Base-by-base conservation (phyloP, 306 rosid genomes). In the apple (Malus domestica) region DNA sequence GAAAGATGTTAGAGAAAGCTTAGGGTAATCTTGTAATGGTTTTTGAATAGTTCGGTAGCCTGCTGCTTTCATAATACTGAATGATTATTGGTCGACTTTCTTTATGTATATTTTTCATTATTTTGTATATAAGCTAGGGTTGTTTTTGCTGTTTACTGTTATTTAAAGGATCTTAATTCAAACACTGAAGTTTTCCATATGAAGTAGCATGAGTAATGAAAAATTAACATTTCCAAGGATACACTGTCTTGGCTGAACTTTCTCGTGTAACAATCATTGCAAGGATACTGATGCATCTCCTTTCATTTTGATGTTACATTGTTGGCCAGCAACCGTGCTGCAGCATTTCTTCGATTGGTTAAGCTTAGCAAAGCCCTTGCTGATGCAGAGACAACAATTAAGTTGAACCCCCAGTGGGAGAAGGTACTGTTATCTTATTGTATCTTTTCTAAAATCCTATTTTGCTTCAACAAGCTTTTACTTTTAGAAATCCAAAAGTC, bases 351-450 rank as follows among this genome's bases (percentile, higher is more conserved):
- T 46, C 98, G 93, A 27, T 86, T 96, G 84, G 99, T 87, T 67
- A 96, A 92, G 89, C 96, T 96, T 65, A 90, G 71, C 77, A 96
- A 90, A 88, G 99, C 99, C 38, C 98, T 96, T 67, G 97, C 85
- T 67, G 99, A 96, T 80, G 97, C 99, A 51, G 99, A 96, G 82
- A 92, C 85, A 82, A 91, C 99, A 33, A 88, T 96, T 75, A 80
- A 78, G 68, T 85, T 96, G 82, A 93, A 88, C 77, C 99, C 98
- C 33, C 85, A 90, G 84, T 96, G 99, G 99, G 99, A 96, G 81
- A 96, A 96, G 97, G 98, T 93, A 61, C 18, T 14, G 30, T 12
- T 51, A 10, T 69, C 29, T 16, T 20, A 61, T 15, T 29, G 67
- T 4, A 49, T 49, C 18, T 49, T 49, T 49, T 60, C 33, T 74